A percentile compares a stretch with the other conserved stretches of the same genome.
Conservation (phyloP, 2,329 filamentous ascomycete species). For the Thelonectria rubi region DNA sequence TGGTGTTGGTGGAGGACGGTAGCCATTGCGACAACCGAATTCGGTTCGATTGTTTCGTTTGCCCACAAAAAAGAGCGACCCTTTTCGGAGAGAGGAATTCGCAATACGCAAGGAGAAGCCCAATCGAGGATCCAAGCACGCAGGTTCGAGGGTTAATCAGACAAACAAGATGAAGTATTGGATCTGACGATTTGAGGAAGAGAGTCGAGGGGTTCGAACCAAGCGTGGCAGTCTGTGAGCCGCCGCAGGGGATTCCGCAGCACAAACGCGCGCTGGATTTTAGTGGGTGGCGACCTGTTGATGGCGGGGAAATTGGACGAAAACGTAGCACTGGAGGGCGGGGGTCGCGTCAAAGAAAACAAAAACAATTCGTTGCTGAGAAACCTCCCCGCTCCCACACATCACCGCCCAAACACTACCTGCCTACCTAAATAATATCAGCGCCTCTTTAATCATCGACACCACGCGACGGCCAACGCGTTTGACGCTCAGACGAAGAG, state of each 20-base stretch:
- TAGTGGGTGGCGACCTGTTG: conserved; percentile 31
- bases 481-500: conserved; percentile 5
- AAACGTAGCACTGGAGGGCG: conserved; percentile 17
- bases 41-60: conserved; percentile 17
- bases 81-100: conserved; percentile 1
- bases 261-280: conserved; percentile 31
- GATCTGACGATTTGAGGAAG: conserved; percentile 4
- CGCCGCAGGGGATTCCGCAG: conserved; percentile 38
- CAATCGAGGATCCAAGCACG: conserved; percentile 8
- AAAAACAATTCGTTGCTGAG: conserved; percentile 47
- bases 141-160: conserved; percentile 1
- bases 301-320: conserved; percentile 34
- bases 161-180: conserved; percentile 7
- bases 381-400: conserved; percentile 17
- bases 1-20: conserved; percentile 37
- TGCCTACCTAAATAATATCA: background rate
- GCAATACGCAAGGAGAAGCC: background rate
- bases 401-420: conserved; percentile 7
- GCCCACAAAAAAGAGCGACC: background rate
- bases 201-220: conserved; percentile 30
- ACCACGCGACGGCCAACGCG: conserved; percentile 5
- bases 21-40: conserved; percentile 33
- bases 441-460: background rate
- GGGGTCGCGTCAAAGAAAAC: conserved; percentile 46
- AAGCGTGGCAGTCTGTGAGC: conserved; percentile 18